Conservation (phyloP, 352 stramenopile species). For the Phytophthora pistaciae region DNA sequence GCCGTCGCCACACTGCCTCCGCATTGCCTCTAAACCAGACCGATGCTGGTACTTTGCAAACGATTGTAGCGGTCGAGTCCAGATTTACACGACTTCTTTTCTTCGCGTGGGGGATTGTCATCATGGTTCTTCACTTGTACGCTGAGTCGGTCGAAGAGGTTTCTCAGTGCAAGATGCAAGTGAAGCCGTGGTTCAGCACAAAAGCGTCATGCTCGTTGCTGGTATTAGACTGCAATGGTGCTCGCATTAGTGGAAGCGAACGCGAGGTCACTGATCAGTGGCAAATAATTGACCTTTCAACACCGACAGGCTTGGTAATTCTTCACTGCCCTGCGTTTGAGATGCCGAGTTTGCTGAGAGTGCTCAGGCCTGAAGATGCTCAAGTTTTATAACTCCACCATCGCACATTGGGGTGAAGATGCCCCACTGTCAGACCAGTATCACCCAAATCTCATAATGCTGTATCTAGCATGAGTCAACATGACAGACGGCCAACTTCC, state of each 20-base stretch:
- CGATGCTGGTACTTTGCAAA: neutral
- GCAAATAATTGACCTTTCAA: conserved; percentile 19
- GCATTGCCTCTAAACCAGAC: neutral
- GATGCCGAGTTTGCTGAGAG: conserved; percentile 22
- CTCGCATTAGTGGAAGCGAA: conserved; percentile 2
- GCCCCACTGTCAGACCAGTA: conserved; percentile 35
- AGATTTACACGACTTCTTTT: conserved; percentile 26
- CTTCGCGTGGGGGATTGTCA: conserved; percentile 19
- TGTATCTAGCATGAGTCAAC: neutral
- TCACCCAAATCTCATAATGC: conserved; percentile 32
- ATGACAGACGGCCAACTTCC: neutral
- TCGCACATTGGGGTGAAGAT: conserved; percentile 33
- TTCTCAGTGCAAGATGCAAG: conserved; percentile 30
- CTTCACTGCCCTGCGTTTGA: conserved; percentile 11
- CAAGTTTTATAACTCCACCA: conserved; percentile 55
- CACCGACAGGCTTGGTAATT: conserved; percentile 9
- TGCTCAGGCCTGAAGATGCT: conserved; percentile 39
- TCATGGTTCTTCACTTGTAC: conserved; percentile 31
- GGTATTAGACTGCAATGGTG: conserved; percentile 27
- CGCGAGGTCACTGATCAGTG: conserved; percentile 29
- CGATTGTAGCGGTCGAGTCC: neutral
- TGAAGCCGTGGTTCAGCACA: conserved; percentile 37
- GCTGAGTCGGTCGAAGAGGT: neutral
- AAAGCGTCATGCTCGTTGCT: conserved; percentile 35
- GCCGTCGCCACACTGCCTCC: neutral